Base-by-base conservation (phyloP, 805 yeast genomes). In the Saccharomycopsis sp. region DNA sequence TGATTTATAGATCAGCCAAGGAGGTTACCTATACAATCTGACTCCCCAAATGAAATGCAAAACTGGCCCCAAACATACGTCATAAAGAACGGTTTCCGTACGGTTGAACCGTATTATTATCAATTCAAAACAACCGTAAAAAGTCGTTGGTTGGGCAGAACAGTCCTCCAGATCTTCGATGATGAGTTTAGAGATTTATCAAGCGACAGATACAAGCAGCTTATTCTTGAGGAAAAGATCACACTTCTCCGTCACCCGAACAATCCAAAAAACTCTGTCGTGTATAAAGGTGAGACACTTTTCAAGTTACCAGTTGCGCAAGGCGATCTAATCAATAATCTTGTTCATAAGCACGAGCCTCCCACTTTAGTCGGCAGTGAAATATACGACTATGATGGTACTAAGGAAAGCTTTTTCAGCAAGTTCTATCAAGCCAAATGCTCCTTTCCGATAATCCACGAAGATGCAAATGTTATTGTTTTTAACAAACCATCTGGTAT, bases 401-500 rank as follows among this genome's bases (percentile, higher is more conserved):
- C 46, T 16, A 23, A 23, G 4, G 18, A 51, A 2, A 23, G 15
- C n/a, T 40, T 44, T 44, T 51, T 41, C 41, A 58, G 58, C 24
- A 18, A 51, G 23, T 50, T 29, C 21, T 24, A 51, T 40, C 16
- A 50, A 34, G 21, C 9, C 5, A 8, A 18, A 14, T 50, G 60
- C 34, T 54, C 57, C 0, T 47, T 56, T 34, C 50, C 54, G 56
- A 81, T 89, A 23, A 87, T 91, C 0, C 78, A 77, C 67, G 89
- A 91, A 65, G 85, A 89, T 68, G 90, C 85, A 5, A 80, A 87
- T 53, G 68, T 90, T 21, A 75, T 94, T 3, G 95, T 88, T 2
- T 85, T 94, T 21, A 96, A 92, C 69, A 94, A 94, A 63, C 99
- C 99, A 0, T 80, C 94, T 2, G 97, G 99, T 0, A 79, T 94